Evolutionary conservation across 768 basidiomycete species (phyloP), one percentile per base, ranked within the genome.

Genomic region (Boletus barrowsii): DNA sequence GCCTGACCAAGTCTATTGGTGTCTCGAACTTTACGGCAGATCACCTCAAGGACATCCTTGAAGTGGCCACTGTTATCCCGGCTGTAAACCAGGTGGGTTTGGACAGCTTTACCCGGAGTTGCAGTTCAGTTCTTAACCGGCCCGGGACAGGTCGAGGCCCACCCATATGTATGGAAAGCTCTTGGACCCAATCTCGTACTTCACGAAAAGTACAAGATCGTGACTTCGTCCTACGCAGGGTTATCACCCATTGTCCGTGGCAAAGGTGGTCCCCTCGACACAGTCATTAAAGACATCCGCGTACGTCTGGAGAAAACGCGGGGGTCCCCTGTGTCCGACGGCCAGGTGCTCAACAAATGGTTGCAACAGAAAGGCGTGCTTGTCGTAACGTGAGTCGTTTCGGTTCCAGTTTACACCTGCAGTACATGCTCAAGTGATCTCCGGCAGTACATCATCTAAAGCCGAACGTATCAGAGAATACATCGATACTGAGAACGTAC

Each of bases 1-100:
- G 77, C 11, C 58, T 72, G 41, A 67, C 74, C 22, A 73, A 65
- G 55, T 71, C 69, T 47, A 76, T 80, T 40, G 83, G 83, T 5
- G 79, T 85, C 15, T 80, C 79, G n/a, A 85, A 85, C 69, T 80
- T 79, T 64, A 71, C 70, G 17, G 62, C 73, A 18, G 60, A 69
- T 41, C 66, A 79, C 26, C 64, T 84, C 43, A 68, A 76, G 49
- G 69, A 75, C 22, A 68, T 84, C 26, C 61, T 79, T 26, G 69
- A 75, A 39, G 70, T 62, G 15, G 78, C 77, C 14, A 79, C 72
- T 29, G 65, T 81, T 42, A 44, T 64, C 2, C 83, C 83, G 0
- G 76, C 77, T 2, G 76, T 82, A 33, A 83, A 84, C 65, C 82
- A 84, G 75, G 81, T 79, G 29, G 10, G 47, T 26, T 42, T 9